Conservation (phyloP, 2,329 filamentous ascomycete species). For the Colletotrichum simmondsii region DNA sequence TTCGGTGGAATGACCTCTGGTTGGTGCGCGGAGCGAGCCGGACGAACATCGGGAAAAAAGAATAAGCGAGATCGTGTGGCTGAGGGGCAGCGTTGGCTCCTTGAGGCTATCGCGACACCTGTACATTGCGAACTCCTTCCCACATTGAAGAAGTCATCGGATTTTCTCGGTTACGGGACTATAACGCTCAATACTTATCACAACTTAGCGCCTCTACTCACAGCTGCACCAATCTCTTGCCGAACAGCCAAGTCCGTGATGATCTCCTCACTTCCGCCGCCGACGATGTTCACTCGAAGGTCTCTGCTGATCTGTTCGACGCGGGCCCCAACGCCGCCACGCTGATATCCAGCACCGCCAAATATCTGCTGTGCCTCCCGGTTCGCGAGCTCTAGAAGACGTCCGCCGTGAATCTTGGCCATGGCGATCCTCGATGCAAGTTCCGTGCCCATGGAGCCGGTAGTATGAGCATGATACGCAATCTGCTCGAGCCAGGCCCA, state of each 20-base stretch:
- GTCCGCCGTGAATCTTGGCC: constrained; percentile 59
- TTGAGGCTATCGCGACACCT: too few species aligned
- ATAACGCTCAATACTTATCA: background rate
- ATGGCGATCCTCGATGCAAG: constrained; percentile 44
- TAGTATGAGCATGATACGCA: constrained; percentile 60
- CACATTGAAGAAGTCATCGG: too few species aligned
- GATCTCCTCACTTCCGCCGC: constrained; percentile 66
- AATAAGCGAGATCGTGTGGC: too few species aligned
- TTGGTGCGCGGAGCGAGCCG: too few species aligned
- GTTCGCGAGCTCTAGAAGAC: constrained; percentile 59
- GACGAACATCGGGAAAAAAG: too few species aligned
- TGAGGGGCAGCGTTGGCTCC: too few species aligned
- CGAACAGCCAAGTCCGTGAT: constrained; percentile 60
- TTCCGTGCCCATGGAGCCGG: constrained; percentile 37
- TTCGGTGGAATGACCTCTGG: too few species aligned
- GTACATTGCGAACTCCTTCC: too few species aligned
- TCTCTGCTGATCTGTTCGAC: constrained; percentile 66
- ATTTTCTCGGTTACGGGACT: too few species aligned
- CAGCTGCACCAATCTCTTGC: constrained; percentile 47
- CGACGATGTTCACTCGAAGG: constrained; percentile 61
- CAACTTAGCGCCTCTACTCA: background rate
- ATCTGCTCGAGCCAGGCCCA: constrained; percentile 72
- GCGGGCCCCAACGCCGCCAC: constrained; percentile 49
- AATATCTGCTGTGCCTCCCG: constrained; percentile 65
- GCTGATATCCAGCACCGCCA: constrained; percentile 63